These are phyloP conservation scores for Metschnikowia vanudenii DNA, from an alignment of 805 yeast species.

Conservation along the genomic window DNA sequence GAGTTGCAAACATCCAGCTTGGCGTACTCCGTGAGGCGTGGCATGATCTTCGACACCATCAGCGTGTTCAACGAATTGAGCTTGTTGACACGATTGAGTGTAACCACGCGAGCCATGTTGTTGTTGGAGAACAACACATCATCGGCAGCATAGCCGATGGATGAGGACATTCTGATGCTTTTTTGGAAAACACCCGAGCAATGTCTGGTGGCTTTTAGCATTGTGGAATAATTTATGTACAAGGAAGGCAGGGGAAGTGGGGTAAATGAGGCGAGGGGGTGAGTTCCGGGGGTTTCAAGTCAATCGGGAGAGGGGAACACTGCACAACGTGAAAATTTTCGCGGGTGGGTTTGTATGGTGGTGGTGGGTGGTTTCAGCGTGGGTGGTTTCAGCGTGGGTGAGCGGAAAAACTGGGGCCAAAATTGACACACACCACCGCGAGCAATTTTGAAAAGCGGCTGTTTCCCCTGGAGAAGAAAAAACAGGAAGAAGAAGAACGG, in stretches of 20 bases:
- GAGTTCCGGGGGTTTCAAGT: slow-evolving; percentile 8
- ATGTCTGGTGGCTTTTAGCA: slow-evolving; percentile 15
- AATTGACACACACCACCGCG: too few relatives aligned
- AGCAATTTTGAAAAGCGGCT: too few relatives aligned
- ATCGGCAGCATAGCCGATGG: slow-evolving; percentile 28
- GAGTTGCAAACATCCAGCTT: slow-evolving; percentile 64
- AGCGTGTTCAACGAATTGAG: slow-evolving; percentile 78
- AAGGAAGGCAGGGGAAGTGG: slow-evolving; percentile 10
- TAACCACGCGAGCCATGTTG: slow-evolving; percentile 67
- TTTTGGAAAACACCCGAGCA: slow-evolving; percentile 8
- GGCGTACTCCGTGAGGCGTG: slow-evolving; percentile 73
- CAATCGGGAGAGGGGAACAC: slow-evolving; percentile 12
- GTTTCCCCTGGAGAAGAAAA: too few relatives aligned
- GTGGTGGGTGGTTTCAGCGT: neutral
- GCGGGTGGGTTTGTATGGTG: slow-evolving; percentile 5
- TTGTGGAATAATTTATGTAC: slow-evolving; percentile 7
- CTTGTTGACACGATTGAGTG: slow-evolving; percentile 77
- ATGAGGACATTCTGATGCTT: slow-evolving; percentile 21
- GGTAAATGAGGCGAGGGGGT: slow-evolving; percentile 14
- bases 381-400: too few relatives aligned
- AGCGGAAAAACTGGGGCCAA: too few relatives aligned
- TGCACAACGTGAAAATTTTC: slow-evolving; percentile 15
- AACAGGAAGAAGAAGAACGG: too few relatives aligned
- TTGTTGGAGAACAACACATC: slow-evolving; percentile 65
- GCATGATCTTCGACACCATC: slow-evolving; percentile 71